These are phyloP conservation scores for Physcomitrium patens DNA, from an alignment of 225 moss, liverwort and hornwort genomes.

Conservation along the genomic window DNA sequence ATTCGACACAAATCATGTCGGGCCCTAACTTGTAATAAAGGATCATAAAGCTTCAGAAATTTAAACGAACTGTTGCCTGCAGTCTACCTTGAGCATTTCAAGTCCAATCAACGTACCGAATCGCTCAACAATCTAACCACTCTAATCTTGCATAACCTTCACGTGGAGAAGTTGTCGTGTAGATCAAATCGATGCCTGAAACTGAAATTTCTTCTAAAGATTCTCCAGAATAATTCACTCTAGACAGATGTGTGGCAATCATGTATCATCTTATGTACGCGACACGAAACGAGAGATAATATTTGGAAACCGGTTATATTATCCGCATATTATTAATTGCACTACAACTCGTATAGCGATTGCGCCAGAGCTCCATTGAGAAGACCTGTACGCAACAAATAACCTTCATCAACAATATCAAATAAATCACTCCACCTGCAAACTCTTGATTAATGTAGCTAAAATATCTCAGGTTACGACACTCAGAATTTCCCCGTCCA, in stretches of 20 bases:
- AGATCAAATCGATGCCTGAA: not conserved
- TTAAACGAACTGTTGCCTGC: not conserved
- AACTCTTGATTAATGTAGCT: too few relatives aligned
- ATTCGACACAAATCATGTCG: not conserved
- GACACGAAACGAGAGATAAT: not conserved
- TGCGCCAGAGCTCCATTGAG: conserved; percentile 5
- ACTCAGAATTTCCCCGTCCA: not conserved
- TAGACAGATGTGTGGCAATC: not conserved
- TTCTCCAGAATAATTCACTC: not conserved
- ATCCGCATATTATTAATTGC: not conserved
- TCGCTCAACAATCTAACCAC: not conserved
- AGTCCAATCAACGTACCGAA: too few relatives aligned
- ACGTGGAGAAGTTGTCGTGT: not conserved
- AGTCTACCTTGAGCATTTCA: not conserved
- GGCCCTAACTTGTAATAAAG: not conserved
- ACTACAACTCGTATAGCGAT: conserved; percentile 2
- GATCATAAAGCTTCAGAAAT: not conserved
- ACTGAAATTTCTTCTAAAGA: not conserved
- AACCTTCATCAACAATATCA: not conserved
- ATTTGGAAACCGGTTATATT: not conserved
- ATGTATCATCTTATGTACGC: not conserved
- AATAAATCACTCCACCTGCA: not conserved
- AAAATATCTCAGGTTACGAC: not conserved
- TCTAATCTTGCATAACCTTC: not conserved
- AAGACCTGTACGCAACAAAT: not conserved